A percentile compares a stretch with the other conserved stretches of the same genome.
Evolutionary conservation across 2,329 filamentous ascomycete species (phyloP).

Genomic region (Calonectria naviculata): DNA sequence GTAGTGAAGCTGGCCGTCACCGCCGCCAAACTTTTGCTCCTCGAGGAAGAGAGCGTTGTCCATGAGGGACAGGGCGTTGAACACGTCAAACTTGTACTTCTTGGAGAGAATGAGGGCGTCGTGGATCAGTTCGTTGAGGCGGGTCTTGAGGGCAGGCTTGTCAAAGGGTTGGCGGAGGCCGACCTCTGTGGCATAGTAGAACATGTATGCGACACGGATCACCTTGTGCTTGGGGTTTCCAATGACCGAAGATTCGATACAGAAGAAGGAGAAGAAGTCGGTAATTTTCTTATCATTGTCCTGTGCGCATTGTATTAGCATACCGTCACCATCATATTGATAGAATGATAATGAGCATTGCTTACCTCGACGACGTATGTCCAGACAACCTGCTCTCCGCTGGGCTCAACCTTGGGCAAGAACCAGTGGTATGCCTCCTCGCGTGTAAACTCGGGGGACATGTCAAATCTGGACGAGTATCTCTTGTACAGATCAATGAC

Average conservation of each 20-base stretch:
- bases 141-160: conserved; percentile 74
- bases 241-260: conserved; percentile 92
- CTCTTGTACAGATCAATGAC: conserved; percentile 80
- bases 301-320: conserved; percentile 40
- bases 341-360: neutral
- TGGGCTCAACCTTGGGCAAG: conserved; percentile 70
- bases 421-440: conserved; percentile 93
- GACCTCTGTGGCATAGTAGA: conserved; percentile 92
- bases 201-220: conserved; percentile 92
- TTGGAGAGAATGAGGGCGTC: conserved; percentile 93
- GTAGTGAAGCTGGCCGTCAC: conserved; percentile 95
- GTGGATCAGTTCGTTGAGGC: conserved; percentile 82
- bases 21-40: conserved; percentile 93
- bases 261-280: conserved; percentile 98
- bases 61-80: conserved; percentile 93
- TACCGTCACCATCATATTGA: neutral
- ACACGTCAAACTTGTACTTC: conserved; percentile 87
- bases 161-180: conserved; percentile 71
- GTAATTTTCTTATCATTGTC: conserved; percentile 82
- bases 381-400: conserved; percentile 86
- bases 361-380: conserved; percentile 87
- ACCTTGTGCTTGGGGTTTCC: conserved; percentile 80
- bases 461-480: conserved; percentile 83
- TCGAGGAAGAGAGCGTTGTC: conserved; percentile 95
- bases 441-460: conserved; percentile 83